Evolutionary conservation across 2,329 filamentous ascomycete species (phyloP).

Genomic region (Cladophialophora exuberans): DNA sequence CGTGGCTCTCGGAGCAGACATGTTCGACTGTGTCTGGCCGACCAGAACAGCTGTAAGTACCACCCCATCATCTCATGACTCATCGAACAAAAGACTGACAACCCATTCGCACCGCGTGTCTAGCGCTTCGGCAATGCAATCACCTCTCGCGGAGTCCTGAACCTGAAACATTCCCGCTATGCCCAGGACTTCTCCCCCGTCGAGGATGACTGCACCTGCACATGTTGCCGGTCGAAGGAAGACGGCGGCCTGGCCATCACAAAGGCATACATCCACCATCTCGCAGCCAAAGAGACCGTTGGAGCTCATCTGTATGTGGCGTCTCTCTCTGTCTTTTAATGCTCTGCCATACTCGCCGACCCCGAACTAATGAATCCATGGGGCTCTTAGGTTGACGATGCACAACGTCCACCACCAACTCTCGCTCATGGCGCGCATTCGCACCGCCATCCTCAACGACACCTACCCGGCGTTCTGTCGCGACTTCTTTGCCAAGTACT

Average conservation of each 20-base stretch:
- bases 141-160: conserved; percentile 78
- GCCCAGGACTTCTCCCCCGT: conserved; percentile 81
- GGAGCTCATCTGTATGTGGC: conserved; percentile 69
- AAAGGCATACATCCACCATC: conserved; percentile 86
- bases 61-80: not conserved
- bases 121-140: conserved; percentile 90
- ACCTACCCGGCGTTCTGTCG: conserved; percentile 76
- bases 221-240: conserved; percentile 70
- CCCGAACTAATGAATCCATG: not conserved
- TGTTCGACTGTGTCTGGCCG: conserved; percentile 99
- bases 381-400: conserved; percentile 60
- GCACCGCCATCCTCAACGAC: conserved; percentile 80
- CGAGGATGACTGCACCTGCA: conserved; percentile 79
- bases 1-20: conserved; percentile 91
- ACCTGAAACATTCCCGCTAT: conserved; percentile 76
- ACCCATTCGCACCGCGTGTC: not conserved
- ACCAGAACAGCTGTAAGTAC: conserved; percentile 78
- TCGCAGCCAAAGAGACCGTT: conserved; percentile 91
- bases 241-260: conserved; percentile 77
- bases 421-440: conserved; percentile 74
- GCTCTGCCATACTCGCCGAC: not conserved
- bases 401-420: conserved; percentile 96
- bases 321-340: not conserved
- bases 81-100: not conserved
- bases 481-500: conserved; percentile 75